Evolutionary conservation across 2,329 filamentous ascomycete genomes (phyloP).

Genomic region (Parafenestella ontariensis): DNA sequence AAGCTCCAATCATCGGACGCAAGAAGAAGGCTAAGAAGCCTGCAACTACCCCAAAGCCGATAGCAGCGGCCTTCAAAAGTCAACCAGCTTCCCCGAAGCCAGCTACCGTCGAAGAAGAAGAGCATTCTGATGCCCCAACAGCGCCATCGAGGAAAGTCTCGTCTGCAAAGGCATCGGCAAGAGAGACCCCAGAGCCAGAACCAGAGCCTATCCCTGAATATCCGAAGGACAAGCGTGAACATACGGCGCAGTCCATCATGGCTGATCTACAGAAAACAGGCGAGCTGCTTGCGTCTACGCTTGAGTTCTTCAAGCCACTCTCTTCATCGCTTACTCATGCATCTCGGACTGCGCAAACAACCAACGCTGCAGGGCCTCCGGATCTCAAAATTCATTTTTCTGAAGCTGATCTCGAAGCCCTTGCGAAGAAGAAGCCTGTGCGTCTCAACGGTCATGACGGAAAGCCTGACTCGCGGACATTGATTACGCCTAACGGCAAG

Average conservation of each 20-base stretch:
- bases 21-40: slow-evolving; percentile 86
- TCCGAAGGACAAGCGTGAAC: slow-evolving; percentile 40
- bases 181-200: slow-evolving; percentile 35
- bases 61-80: slow-evolving; percentile 29
- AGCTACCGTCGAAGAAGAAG: slow-evolving; percentile 39
- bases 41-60: slow-evolving; percentile 36
- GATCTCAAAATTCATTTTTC: slow-evolving; percentile 47
- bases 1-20: slow-evolving; percentile 76
- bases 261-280: slow-evolving; percentile 49
- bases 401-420: slow-evolving; percentile 52
- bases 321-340: slow-evolving; percentile 44
- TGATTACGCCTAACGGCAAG: slow-evolving; percentile 78
- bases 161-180: slow-evolving; percentile 26
- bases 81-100: slow-evolving; percentile 41
- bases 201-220: slow-evolving; percentile 29
- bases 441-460: slow-evolving; percentile 53
- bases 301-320: slow-evolving; percentile 54
- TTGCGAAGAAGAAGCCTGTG: slow-evolving; percentile 64
- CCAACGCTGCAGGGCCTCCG: slow-evolving; percentile 37
- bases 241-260: slow-evolving; percentile 47
- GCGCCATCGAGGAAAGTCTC: slow-evolving; percentile 25
- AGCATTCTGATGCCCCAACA: slow-evolving; percentile 23
- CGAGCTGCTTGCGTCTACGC: slow-evolving; percentile 47
- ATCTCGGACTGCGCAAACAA: slow-evolving; percentile 27
- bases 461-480: slow-evolving; percentile 62